These are phyloP conservation scores for Phoenix roebelenii DNA, from an alignment of 176 grass and related monocot species.

Conservation along the genomic window DNA sequence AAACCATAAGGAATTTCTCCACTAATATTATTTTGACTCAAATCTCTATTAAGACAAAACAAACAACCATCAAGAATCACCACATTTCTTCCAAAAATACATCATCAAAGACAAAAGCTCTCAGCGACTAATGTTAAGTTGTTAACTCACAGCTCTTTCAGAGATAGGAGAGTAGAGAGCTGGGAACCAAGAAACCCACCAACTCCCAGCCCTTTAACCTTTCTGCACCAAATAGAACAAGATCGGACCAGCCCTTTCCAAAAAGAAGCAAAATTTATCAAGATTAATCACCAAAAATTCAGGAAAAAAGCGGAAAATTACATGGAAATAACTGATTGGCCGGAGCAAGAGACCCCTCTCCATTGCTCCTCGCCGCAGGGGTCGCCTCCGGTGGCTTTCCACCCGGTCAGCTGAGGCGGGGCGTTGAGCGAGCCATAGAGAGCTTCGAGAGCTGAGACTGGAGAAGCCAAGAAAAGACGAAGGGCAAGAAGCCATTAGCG, in stretches of 20 bases:
- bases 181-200: slow-evolving; percentile 50
- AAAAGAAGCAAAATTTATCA: slow-evolving; percentile 18
- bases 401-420: slow-evolving; percentile 10
- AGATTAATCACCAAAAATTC: not conserved
- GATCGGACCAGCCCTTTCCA: not conserved
- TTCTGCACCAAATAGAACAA: slow-evolving; percentile 43
- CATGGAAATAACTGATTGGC: slow-evolving; percentile 43
- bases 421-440: slow-evolving; percentile 26
- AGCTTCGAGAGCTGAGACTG: slow-evolving; percentile 33
- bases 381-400: slow-evolving; percentile 17
- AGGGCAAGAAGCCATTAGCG: not conserved
- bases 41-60: slow-evolving; percentile 36
- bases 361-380: slow-evolving; percentile 13
- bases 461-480: not conserved
- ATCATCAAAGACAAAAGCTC: slow-evolving; percentile 4
- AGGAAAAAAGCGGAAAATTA: slow-evolving; percentile 26
- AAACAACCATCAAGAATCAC: slow-evolving; percentile 19
- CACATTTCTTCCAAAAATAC: not conserved
- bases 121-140: slow-evolving; percentile 6
- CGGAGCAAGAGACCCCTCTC: slow-evolving; percentile 55
- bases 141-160: slow-evolving; percentile 54
- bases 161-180: slow-evolving; percentile 52
- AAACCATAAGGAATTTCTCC: slow-evolving; percentile 66
- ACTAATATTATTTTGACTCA: slow-evolving; percentile 67
- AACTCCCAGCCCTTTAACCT: slow-evolving; percentile 59